Evolutionary conservation across 768 basidiomycete species (phyloP), one percentile per base, ranked within the genome.

Genomic region (Leucogyrophana mollusca): DNA sequence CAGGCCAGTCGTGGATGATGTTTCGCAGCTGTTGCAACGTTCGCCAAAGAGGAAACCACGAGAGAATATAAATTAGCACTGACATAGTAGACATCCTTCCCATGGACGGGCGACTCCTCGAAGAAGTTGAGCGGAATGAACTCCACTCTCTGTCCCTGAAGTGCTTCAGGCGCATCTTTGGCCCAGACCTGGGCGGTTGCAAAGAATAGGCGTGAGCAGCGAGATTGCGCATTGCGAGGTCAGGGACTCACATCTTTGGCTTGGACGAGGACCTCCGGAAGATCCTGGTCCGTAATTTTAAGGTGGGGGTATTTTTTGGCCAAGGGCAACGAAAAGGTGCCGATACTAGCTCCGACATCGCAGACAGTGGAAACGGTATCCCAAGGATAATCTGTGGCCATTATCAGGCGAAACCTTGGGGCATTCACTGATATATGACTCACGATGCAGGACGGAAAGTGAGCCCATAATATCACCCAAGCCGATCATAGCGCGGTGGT

Each of bases 1-100:
- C 60, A 9, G 67, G 65, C 71, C 68, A 72, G 47, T 72, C 58
- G 38, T 69, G 70, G 18, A 62, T 54, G 34, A 63, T 60, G 40
- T 60, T 53, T 16, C 59, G 62, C 38, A 61, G 52, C 60, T 61
- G 33, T 37, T 34, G 39, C 20, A 18, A 36, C 10, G 17, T 34
- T 2, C 5, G 5, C 25, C 25, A 18, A 14, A 18, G 5, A 7
- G 13, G 34, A 25, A 13, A 30, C 11, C 25, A 25, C 21, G 41
- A 30, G 4, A 17, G 20, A 23, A 23, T 25, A 22, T 40, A 16
- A 5, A 4, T 5, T 17, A 10, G 20, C 3, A 25, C 45, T 46
- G 23, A 63, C 60, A 38, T 62, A 61, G 25, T 64, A 64, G 9
- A 45, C 61, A 24, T 62, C 56, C 30, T 49, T 50, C 9, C 39